Conservation (phyloP, 768 basidiomycete genomes). For the Tulasnella sp. region DNA sequence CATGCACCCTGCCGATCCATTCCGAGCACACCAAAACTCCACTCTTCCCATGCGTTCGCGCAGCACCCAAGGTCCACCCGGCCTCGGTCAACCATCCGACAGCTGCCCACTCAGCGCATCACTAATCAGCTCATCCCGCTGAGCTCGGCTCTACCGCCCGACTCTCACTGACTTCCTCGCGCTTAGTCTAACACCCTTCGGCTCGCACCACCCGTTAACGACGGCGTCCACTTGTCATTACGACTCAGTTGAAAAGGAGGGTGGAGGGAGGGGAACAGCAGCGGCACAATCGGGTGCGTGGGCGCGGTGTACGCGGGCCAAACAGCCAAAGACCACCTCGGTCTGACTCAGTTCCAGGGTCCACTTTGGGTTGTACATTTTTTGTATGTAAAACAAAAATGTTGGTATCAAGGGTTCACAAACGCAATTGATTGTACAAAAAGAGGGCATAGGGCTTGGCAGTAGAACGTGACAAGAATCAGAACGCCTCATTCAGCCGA, state of each 20-base stretch:
- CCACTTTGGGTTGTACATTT: not conserved
- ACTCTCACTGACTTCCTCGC: not conserved
- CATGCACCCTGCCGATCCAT: conserved; percentile 17
- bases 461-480: not conserved
- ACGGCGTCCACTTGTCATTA: conserved; percentile 1
- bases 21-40: conserved; percentile 17
- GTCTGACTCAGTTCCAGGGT: not conserved
- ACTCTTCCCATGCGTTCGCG: conserved; percentile 1
- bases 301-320: not conserved
- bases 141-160: not conserved
- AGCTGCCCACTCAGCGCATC: not conserved
- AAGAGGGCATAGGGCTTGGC: conserved; percentile 10
- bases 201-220: not conserved
- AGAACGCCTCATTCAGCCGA: conserved; percentile 1
- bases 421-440: not conserved
- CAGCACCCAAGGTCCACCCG: not conserved
- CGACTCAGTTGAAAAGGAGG: not conserved
- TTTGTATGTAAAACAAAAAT: not conserved
- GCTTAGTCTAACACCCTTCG: not conserved
- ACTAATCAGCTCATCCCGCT: not conserved
- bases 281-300: not conserved
- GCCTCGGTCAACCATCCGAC: conserved; percentile 14
- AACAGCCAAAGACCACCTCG: not conserved
- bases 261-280: too few relatives aligned
- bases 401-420: not conserved